A percentile compares a stretch with the other conserved stretches of the same genome.
phyloP scores from a whole-genome alignment of 371 early-diverging fungal genomes.

The Nematocida major region DNA sequence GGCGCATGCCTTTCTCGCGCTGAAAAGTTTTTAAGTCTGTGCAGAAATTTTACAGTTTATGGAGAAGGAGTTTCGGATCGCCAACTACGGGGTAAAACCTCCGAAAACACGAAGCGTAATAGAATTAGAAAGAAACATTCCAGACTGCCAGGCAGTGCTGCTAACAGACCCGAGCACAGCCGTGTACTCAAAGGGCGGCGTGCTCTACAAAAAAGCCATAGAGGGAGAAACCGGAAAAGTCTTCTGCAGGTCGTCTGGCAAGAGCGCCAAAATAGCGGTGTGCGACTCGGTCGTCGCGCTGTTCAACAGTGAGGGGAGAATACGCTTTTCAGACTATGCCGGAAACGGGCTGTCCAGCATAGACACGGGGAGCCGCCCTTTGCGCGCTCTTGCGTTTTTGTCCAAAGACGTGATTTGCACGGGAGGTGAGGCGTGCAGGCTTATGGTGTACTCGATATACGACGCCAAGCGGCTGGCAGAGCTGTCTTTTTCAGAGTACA shows the following conservation, averaged over 20 bases:
- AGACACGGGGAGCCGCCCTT: not conserved
- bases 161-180: not conserved
- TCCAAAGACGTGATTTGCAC: not conserved
- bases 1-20: too few species aligned
- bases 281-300: conserved; percentile 10
- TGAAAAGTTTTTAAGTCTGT: conserved; percentile 9
- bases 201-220: not conserved
- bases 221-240: conserved; percentile 16
- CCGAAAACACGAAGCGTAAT: conserved; percentile 6
- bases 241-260: not conserved
- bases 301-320: conserved; percentile 27
- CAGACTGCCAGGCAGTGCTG: conserved; percentile 1
- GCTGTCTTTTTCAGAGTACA: conserved; percentile 22
- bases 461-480: not conserved
- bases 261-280: not conserved
- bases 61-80: conserved; percentile 39
- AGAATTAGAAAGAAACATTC: not conserved
- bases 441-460: conserved; percentile 10
- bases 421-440: conserved; percentile 34
- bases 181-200: not conserved
- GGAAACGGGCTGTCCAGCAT: conserved; percentile 16
- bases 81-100: conserved; percentile 31
- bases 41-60: conserved; percentile 35
- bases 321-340: conserved; percentile 10
- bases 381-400: conserved; percentile 8